Evolutionary conservation across 345 rosid species (phyloP), one percentile per base, ranked within the genome.

Genomic region (Brassica rapa): DNA sequence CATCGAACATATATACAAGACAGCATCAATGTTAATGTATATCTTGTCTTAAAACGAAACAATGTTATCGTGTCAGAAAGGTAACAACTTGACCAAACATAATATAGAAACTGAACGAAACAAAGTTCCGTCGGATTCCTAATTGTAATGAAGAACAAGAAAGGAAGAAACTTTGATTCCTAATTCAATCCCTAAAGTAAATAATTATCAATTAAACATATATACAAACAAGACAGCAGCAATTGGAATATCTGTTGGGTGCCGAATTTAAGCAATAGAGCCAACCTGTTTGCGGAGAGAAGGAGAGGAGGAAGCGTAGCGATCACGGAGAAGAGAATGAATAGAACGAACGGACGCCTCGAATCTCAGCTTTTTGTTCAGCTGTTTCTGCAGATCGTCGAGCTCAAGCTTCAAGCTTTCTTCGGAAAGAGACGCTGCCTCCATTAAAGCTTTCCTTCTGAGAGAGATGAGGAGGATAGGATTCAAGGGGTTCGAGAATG

Each of bases 341-440:
- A 92, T 79, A 21, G 90, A 88, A 51, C 86, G 83, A 59, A 94
- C 90, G 4, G 98, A 85, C 5, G 88, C 87, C 75, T 94, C 97
- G 82, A 94, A 92, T 79, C 77, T 88, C 74, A 82, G 90, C 80
- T 92, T 94, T 86, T 91, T 92, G 41, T 83, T 89, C 0, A 94
- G 87, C 85, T 87, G 96, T 79, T 84, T 92, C 84, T 87, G 91
- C 76, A 89, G 84, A 77, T 92, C 97, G 68, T 89, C 92, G 21
- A 92, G 78, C 75, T 84, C 84, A 60, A 83, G 85, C 79, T 82
- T 82, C 89, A 91, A 81, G 71, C 73, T 83, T 81, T 83, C 88
- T 41, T 89, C 89, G 7, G 88, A 85, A 77, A 9, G 39, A 66
- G 77, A 33, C 39, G 77, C 14, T 56, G 46, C 62, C 57, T 80